A percentile compares a stretch with the other conserved stretches of the same genome.
Evolutionary conservation across 768 basidiomycete species (phyloP).

Genomic region (Leccinum sublutescens): DNA sequence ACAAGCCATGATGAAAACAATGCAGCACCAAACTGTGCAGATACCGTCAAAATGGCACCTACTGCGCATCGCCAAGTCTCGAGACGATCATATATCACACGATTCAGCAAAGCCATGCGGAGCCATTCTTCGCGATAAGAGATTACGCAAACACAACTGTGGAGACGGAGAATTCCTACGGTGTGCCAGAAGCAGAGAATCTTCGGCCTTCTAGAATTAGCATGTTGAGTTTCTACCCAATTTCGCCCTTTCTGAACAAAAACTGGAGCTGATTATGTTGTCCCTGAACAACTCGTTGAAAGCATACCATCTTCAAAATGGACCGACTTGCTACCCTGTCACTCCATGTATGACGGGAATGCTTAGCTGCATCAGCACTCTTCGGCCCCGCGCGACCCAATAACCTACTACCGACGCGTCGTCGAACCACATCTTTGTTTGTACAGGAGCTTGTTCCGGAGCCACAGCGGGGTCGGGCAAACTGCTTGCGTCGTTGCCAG

Average conservation of each 20-base stretch:
- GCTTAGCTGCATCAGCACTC: constrained; percentile 46
- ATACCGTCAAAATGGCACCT: not conserved
- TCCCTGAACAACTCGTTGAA: not conserved
- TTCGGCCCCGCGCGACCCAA: constrained; percentile 55
- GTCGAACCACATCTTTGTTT: constrained; percentile 51
- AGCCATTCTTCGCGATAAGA: not conserved
- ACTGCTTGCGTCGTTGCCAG: constrained; percentile 18
- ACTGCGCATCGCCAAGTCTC: not conserved
- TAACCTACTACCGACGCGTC: constrained; percentile 37
- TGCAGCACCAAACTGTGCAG: not conserved
- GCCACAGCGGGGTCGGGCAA: constrained; percentile 6
- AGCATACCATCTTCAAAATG: not conserved
- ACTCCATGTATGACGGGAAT: constrained; percentile 49
- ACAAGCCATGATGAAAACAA: not conserved
- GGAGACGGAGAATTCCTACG: not conserved
- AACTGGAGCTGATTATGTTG: not conserved
- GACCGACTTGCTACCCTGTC: constrained; percentile 11
- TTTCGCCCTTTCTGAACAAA: not conserved
- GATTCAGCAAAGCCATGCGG: not conserved
- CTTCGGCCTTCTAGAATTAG: not conserved
- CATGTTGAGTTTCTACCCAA: not conserved
- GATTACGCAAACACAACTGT: not conserved
- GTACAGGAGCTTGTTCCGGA: constrained; percentile 5
- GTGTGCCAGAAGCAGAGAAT: not conserved
- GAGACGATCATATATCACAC: not conserved